Evolutionary conservation across 1,284 basidiomycete species (phyloP), one percentile per base, ranked within the genome.

Genomic region (Moesziomyces sp.): DNA sequence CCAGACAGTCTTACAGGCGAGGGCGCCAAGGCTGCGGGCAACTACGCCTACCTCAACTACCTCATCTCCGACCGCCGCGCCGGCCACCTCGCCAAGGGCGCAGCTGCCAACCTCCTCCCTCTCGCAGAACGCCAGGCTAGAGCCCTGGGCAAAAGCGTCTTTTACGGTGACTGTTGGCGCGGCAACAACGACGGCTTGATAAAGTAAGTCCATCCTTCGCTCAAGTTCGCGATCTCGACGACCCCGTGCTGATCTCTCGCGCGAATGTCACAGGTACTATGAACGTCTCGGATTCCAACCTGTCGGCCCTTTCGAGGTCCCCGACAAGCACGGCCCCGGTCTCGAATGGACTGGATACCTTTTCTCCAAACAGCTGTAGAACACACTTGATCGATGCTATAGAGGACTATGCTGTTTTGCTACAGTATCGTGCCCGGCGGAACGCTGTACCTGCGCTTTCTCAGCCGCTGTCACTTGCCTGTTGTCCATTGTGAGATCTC

Each of bases 151-250:
- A 69, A 65, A 30, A 47, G 5, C 6, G 35, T 38, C n/a, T 48
- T 72, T 21, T 69, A 59, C 38, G 69, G 61, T 2, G 74, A 76
- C 30, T 76, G 74, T 42, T 76, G 74, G 74, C 50, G 55, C 13
- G 69, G 74, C 28, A 76, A 76, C 50, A 38, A 46, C 3, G 65
- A 65, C 43, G 53, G 53, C 0, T 19, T 76, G 23, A 51, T 76
- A 11, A 62, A 43, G 73, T 75, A n/a, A n/a, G n/a, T n/a, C n/a
- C n/a, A n/a, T n/a, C n/a, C n/a, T n/a, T n/a, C n/a, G n/a, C n/a
- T n/a, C n/a, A n/a, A n/a, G n/a, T 28, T 1, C n/a, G 18, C 26
- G 0, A 26, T n/a, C 11, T 35, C 5, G 21, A n/a, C 8, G 14
- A 13, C 11, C 18, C 24, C 23, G 26, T 24, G 13, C 53, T 55